Evolutionary conservation across 306 rosid genomes (phyloP).

Genomic region (Datisca glomerata): DNA sequence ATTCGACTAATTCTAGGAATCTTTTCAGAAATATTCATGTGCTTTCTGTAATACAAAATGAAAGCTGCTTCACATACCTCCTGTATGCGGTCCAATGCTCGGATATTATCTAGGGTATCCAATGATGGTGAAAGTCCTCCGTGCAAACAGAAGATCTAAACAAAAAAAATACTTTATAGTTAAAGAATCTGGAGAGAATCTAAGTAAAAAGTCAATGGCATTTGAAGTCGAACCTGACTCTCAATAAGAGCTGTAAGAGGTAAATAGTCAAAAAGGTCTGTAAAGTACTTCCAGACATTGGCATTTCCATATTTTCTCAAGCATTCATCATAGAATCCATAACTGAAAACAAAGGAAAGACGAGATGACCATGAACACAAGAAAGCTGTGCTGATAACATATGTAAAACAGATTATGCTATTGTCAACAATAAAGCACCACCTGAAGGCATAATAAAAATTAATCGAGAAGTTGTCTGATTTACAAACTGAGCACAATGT

Average conservation of each 20-base stretch:
- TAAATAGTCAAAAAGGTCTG: conserved; percentile 87
- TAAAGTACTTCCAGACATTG: conserved; percentile 90
- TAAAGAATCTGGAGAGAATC: conserved; percentile 1
- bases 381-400: conserved; percentile 10
- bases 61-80: conserved; percentile 75
- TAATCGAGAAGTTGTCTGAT: too few species aligned
- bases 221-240: conserved; percentile 69
- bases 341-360: conserved; percentile 44
- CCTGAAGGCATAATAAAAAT: too few species aligned
- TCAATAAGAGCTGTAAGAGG: conserved; percentile 97
- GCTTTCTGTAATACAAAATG: too few species aligned
- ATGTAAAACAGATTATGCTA: neutral
- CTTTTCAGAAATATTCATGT: too few species aligned
- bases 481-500: too few species aligned
- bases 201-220: neutral
- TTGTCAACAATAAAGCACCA: too few species aligned
- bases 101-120: conserved; percentile 89
- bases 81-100: conserved; percentile 90
- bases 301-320: conserved; percentile 97
- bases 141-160: conserved; percentile 92
- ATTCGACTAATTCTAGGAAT: too few species aligned
- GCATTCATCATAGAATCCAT: conserved; percentile 98
- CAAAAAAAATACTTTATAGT: neutral
- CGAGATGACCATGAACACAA: conserved; percentile 11
- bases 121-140: conserved; percentile 97